Conservation (phyloP, 2,329 filamentous ascomycete genomes). For the Talaromyces sp. region DNA sequence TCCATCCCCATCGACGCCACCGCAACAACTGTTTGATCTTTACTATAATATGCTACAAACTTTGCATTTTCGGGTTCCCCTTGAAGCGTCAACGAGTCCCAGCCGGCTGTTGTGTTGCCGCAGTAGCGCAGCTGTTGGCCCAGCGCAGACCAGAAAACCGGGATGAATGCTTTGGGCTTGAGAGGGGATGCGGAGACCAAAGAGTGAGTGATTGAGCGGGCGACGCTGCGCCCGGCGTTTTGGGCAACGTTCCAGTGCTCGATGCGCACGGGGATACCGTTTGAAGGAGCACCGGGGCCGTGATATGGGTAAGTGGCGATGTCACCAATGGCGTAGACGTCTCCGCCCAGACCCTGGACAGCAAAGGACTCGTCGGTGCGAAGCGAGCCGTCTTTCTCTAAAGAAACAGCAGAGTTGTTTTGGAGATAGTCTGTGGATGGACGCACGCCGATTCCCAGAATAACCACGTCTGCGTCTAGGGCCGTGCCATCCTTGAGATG, state of each 20-base stretch:
- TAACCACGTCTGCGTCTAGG: constrained; percentile 81
- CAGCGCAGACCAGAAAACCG: constrained; percentile 94
- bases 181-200: constrained; percentile 20
- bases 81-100: constrained; percentile 77
- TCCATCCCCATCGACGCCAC: constrained; percentile 89
- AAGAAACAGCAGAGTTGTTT: constrained; percentile 62
- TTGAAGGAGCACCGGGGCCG: constrained; percentile 70
- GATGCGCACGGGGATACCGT: constrained; percentile 68
- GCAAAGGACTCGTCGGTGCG: constrained; percentile 74
- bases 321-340: constrained; percentile 90
- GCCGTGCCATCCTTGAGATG: constrained; percentile 79
- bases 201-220: constrained; percentile 65
- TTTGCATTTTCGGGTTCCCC: constrained; percentile 73
- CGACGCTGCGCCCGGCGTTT: constrained; percentile 78
- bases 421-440: constrained; percentile 81
- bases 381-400: constrained; percentile 83
- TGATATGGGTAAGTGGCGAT: constrained; percentile 94
- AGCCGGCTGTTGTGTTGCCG: constrained; percentile 77
- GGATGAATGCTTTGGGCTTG: constrained; percentile 71
- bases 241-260: constrained; percentile 99
- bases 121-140: constrained; percentile 89
- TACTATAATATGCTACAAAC: constrained; percentile 85
- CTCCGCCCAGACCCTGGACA: constrained; percentile 58
- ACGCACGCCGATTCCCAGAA: constrained; percentile 83
- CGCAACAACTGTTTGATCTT: constrained; percentile 81